Evolutionary conservation across 305 asterid species (phyloP).

Genomic region (Fraxinus sp.): DNA sequence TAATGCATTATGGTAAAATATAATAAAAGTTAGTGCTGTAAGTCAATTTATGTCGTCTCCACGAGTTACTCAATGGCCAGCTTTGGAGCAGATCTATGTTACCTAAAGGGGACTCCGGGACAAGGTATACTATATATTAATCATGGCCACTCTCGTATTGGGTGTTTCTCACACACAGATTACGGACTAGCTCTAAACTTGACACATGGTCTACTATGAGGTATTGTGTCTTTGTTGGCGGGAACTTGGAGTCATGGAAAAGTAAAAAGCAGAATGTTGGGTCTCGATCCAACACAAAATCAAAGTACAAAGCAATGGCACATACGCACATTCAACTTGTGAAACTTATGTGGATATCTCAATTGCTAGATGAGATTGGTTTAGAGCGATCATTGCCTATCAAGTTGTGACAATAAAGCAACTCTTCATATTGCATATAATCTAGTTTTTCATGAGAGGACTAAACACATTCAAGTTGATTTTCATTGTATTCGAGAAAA

Average conservation of each 20-base stretch:
- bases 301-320: neutral
- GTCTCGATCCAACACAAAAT: neutral
- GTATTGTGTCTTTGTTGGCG: conserved; percentile 2
- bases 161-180: too few species aligned
- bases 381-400: neutral
- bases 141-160: too few species aligned
- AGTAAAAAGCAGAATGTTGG: neutral
- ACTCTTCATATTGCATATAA: too few species aligned
- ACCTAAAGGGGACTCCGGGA: neutral
- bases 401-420: too few species aligned
- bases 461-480: too few species aligned
- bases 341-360: neutral
- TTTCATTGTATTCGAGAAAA: too few species aligned
- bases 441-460: too few species aligned
- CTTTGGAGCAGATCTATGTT: neutral
- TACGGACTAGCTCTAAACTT: neutral
- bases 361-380: neutral
- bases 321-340: neutral
- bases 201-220: neutral
- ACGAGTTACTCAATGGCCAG: neutral
- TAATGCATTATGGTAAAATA: too few species aligned
- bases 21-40: neutral
- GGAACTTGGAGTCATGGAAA: neutral
- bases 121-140: too few species aligned
- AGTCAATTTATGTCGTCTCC: conserved; percentile 2